These are phyloP conservation scores for Exserohilum rostratum DNA, from an alignment of 2,329 filamentous ascomycete species.

Conservation along the genomic window DNA sequence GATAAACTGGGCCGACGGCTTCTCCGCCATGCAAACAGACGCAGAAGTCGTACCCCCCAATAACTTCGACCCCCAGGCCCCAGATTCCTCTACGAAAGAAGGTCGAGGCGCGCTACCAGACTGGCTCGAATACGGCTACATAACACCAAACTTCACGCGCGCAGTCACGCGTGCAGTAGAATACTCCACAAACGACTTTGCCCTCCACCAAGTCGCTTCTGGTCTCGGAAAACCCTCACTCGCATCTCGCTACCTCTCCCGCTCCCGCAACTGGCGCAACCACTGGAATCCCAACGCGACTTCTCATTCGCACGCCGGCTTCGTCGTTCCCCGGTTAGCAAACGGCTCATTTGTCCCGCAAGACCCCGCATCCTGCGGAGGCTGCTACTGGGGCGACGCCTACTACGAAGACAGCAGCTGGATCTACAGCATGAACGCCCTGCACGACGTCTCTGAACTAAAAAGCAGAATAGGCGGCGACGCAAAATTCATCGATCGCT, in stretches of 20 bases:
- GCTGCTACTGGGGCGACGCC: slow-evolving; percentile 69
- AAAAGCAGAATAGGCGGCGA: slow-evolving; percentile 63
- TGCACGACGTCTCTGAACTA: slow-evolving; percentile 66
- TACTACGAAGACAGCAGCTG: slow-evolving; percentile 68
- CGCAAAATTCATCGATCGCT: slow-evolving; percentile 60
- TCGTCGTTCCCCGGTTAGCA: slow-evolving; percentile 66
- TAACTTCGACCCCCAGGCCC: slow-evolving; percentile 61
- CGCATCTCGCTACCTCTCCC: slow-evolving; percentile 64
- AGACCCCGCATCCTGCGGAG: slow-evolving; percentile 62
- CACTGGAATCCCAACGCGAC: slow-evolving; percentile 69
- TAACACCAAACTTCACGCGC: slow-evolving; percentile 66
- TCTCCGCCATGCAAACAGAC: slow-evolving; percentile 67
- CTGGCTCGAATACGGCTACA: slow-evolving; percentile 69
- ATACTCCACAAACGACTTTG: slow-evolving; percentile 73
- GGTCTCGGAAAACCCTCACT: slow-evolving; percentile 61
- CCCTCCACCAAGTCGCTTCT: slow-evolving; percentile 67
- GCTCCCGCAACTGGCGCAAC: slow-evolving; percentile 73
- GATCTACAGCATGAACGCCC: slow-evolving; percentile 72
- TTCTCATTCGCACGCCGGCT: slow-evolving; percentile 67
- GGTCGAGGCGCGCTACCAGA: slow-evolving; percentile 72
- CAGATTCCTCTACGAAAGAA: slow-evolving; percentile 68
- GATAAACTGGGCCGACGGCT: slow-evolving; percentile 64
- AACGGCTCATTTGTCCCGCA: slow-evolving; percentile 57
- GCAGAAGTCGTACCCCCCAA: slow-evolving; percentile 68
- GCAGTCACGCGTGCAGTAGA: slow-evolving; percentile 70